These are phyloP conservation scores for Coccomyxa subellipsoidea DNA, from an alignment of 163 green algal species.

Conservation along the genomic window DNA sequence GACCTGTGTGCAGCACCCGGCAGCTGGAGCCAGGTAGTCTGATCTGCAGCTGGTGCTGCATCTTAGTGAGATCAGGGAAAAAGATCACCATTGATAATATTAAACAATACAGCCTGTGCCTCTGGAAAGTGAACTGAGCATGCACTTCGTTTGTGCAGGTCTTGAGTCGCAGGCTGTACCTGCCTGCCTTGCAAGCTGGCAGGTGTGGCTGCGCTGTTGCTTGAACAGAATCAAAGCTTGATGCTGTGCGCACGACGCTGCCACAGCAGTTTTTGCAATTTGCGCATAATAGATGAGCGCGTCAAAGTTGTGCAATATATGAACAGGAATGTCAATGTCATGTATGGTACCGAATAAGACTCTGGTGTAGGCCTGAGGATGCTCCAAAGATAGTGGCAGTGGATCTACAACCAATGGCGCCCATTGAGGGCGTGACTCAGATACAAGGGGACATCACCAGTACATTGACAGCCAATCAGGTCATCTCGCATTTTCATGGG, in stretches of 20 bases:
- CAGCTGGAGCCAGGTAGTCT: constrained; percentile 87
- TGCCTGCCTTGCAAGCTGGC: constrained; percentile 66
- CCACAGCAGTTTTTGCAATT: too few species aligned
- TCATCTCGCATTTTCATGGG: constrained; percentile 86
- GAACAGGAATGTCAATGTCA: background rate
- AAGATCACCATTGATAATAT: too few species aligned
- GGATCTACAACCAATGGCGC: constrained; percentile 97
- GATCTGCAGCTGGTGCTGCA: background rate
- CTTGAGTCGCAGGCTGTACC: constrained; percentile 86
- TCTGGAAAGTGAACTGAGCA: too few species aligned
- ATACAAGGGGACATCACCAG: constrained; percentile 97
- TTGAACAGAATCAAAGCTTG: too few species aligned
- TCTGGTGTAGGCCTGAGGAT: constrained; percentile 17
- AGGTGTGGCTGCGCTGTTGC: too few species aligned
- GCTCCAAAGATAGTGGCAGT: constrained; percentile 91
- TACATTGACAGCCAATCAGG: constrained; percentile 28
- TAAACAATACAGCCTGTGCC: too few species aligned
- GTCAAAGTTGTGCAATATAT: too few species aligned
- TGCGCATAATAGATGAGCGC: too few species aligned
- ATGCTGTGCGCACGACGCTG: too few species aligned
- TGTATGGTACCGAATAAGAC: background rate
- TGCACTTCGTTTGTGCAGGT: constrained; percentile 66
- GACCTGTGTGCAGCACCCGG: constrained; percentile 97
- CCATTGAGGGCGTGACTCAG: constrained; percentile 92
- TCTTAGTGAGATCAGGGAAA: background rate